Percentiles rank a stretch among this genome's conserved stretches.
Conservation (phyloP, 2,329 filamentous ascomycete genomes). For the Penicillium digitatum region DNA sequence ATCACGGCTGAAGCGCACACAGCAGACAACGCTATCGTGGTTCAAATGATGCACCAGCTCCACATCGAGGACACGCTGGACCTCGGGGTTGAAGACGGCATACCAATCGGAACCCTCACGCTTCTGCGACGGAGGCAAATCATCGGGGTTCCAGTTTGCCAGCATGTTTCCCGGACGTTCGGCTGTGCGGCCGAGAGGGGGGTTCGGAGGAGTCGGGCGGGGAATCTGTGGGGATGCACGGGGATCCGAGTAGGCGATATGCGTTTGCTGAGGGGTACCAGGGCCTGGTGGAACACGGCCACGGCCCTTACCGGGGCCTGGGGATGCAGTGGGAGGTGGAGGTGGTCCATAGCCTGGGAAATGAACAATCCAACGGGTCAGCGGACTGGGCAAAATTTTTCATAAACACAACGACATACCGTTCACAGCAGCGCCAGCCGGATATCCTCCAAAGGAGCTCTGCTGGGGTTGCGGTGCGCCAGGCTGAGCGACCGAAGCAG, state of each 20-base stretch:
- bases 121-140: conserved; percentile 80
- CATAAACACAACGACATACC: conserved; percentile 46
- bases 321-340: conserved; percentile 79
- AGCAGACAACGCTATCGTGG: conserved; percentile 97
- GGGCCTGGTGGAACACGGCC: conserved; percentile 62
- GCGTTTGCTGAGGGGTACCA: conserved; percentile 88
- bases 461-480: conserved; percentile 68
- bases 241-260: conserved; percentile 78
- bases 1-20: conserved; percentile 92
- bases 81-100: conserved; percentile 89
- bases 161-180: conserved; percentile 64
- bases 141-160: conserved; percentile 81
- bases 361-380: conserved; percentile 44
- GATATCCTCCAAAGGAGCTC: conserved; percentile 67
- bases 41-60: conserved; percentile 88
- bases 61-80: conserved; percentile 85
- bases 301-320: conserved; percentile 73
- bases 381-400: conserved; percentile 37
- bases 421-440: conserved; percentile 60
- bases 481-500: conserved; percentile 53
- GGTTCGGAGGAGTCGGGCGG: conserved; percentile 68
- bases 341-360: conserved; percentile 70
- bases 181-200: conserved; percentile 34
- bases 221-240: conserved; percentile 81
- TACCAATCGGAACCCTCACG: conserved; percentile 91